Conservation (phyloP, 1,284 basidiomycete genomes). For the Ustilago sp. region DNA sequence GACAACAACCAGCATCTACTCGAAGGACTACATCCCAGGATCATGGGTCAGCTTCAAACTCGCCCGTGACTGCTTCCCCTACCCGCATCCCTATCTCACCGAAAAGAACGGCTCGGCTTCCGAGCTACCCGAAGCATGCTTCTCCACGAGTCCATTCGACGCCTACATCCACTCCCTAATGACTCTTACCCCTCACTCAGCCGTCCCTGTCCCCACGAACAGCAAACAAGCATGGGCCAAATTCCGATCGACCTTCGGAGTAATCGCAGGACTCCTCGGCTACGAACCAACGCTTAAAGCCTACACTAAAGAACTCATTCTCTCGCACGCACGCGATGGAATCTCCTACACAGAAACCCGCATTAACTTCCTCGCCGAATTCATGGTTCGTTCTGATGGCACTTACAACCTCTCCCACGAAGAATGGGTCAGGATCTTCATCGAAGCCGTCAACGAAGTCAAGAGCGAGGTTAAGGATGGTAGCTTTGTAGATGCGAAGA, state of each 20-base stretch:
- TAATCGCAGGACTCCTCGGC: slow-evolving; percentile 65
- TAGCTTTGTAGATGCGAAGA: slow-evolving; percentile 44
- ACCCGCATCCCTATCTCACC: slow-evolving; percentile 39
- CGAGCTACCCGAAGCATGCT: slow-evolving; percentile 26
- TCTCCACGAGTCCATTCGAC: slow-evolving; percentile 39
- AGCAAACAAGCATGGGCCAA: slow-evolving; percentile 60
- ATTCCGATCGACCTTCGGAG: slow-evolving; percentile 57
- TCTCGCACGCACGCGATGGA: slow-evolving; percentile 77
- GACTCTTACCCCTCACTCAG: slow-evolving; percentile 53
- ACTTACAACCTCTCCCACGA: slow-evolving; percentile 75
- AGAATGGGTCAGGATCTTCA: slow-evolving; percentile 76
- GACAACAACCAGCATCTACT: slow-evolving; percentile 32
- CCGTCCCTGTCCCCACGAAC: slow-evolving; percentile 29
- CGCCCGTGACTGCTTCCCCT: slow-evolving; percentile 42
- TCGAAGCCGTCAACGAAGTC: slow-evolving; percentile 74
- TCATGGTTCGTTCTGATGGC: slow-evolving; percentile 76
- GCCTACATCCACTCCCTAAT: slow-evolving; percentile 54
- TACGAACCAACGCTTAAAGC: slow-evolving; percentile 74
- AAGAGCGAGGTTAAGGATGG: slow-evolving; percentile 35
- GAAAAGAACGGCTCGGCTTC: not conserved
- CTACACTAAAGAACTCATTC: slow-evolving; percentile 77
- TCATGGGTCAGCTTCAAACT: slow-evolving; percentile 50
- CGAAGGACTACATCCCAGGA: slow-evolving; percentile 35
- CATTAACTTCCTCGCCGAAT: slow-evolving; percentile 77
- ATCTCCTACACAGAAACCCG: slow-evolving; percentile 80